These are phyloP conservation scores for Papiliotrema terrestris DNA, from an alignment of 1,284 basidiomycete genomes.

Conservation along the genomic window DNA sequence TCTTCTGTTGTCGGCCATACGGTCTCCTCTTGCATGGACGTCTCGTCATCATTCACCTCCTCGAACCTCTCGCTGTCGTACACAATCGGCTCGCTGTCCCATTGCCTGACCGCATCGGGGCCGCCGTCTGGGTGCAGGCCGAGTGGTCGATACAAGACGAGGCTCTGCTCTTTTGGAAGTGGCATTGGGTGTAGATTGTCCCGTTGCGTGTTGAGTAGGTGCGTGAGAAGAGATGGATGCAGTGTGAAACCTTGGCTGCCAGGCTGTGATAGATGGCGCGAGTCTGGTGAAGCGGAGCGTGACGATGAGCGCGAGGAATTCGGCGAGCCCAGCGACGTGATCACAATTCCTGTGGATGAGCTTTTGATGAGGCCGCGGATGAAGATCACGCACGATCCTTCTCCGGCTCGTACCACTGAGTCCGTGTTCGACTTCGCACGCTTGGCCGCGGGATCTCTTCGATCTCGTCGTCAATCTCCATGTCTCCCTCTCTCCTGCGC, in stretches of 20 bases:
- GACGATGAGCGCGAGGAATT: conserved; percentile 21
- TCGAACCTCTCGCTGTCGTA: conserved; percentile 21
- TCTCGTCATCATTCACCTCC: conserved; percentile 27
- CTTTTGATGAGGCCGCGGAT: no score
- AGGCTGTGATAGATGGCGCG: conserved; percentile 32
- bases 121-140: conserved; percentile 8
- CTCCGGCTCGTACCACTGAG: conserved; percentile 43
- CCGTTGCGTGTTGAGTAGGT: conserved; percentile 36
- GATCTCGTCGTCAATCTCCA: conserved; percentile 6
- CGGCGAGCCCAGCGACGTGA: conserved; percentile 33
- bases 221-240: conserved; percentile 42
- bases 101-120: conserved; percentile 20
- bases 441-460: conserved; percentile 4
- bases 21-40: background rate
- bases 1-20: background rate
- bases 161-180: conserved; percentile 16
- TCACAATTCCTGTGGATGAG: conserved; percentile 31
- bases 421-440: conserved; percentile 9
- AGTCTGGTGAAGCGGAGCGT: conserved; percentile 18
- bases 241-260: conserved; percentile 43
- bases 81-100: conserved; percentile 12
- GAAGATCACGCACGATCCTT: conserved; percentile 36
- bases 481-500: conserved; percentile 13
- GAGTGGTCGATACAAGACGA: conserved; percentile 40
- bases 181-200: conserved; percentile 8